A percentile compares a stretch with the other conserved stretches of the same genome.
phyloP scores from a whole-genome alignment of 306 rosid species.

The Crotalaria pallida region DNA sequence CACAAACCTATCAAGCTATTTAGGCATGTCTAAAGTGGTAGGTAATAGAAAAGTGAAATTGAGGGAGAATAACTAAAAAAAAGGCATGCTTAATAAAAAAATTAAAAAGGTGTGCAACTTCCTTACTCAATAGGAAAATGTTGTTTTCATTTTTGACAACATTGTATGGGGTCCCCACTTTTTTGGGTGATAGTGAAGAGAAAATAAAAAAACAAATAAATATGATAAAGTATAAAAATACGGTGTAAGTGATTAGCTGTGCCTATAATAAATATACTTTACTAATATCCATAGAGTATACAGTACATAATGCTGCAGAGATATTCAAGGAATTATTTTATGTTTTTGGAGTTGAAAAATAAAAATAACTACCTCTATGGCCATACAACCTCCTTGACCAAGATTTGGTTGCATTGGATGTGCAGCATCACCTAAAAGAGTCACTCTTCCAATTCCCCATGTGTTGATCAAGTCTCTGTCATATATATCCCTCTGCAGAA shows the following conservation, averaged over 20 bases:
- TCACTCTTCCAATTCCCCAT: slow-evolving; percentile 43
- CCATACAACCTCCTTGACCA: slow-evolving; percentile 46
- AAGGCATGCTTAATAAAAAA: too few species aligned
- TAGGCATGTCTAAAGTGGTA: background rate
- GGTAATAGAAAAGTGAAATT: background rate
- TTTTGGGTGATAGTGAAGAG: too few species aligned
- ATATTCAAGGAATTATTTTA: background rate
- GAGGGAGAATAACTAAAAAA: background rate
- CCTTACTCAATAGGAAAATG: too few species aligned
- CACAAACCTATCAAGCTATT: background rate
- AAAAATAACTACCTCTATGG: slow-evolving; percentile 33
- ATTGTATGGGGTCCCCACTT: too few species aligned
- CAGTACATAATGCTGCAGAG: background rate
- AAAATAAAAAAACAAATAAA: too few species aligned
- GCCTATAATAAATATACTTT: too few species aligned
- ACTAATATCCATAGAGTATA: background rate
- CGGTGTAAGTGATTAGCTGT: too few species aligned
- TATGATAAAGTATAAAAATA: too few species aligned
- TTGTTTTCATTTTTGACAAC: too few species aligned
- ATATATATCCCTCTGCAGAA: slow-evolving; percentile 40
- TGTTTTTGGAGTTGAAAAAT: background rate
- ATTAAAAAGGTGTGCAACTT: too few species aligned
- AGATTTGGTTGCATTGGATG: slow-evolving; percentile 54
- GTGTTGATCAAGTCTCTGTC: slow-evolving; percentile 36
- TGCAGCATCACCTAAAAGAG: slow-evolving; percentile 43